These are phyloP conservation scores for Syzygium aromaticum DNA, from an alignment of 345 rosid genomes.

Conservation along the genomic window DNA sequence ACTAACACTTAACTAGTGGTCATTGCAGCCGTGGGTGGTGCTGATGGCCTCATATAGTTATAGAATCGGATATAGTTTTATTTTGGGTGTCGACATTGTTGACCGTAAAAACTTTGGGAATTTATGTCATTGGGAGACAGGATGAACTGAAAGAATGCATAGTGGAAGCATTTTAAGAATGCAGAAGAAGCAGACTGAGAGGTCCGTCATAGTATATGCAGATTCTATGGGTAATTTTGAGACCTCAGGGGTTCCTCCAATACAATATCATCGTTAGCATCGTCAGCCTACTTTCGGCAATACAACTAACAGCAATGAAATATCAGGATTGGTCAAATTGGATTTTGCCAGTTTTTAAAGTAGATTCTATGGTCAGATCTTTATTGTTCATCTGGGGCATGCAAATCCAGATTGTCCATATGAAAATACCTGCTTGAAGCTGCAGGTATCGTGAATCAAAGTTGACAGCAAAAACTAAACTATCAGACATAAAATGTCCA, in stretches of 20 bases:
- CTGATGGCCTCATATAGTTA: not conserved
- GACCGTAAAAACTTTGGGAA: not conserved
- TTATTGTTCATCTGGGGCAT: not conserved
- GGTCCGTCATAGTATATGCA: not conserved
- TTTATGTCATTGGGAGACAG: not conserved
- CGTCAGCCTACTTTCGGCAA: not conserved
- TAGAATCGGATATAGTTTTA: not conserved
- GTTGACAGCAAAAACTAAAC: not conserved
- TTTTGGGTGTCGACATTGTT: not conserved
- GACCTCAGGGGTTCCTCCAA: not conserved
- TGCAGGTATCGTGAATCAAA: not conserved
- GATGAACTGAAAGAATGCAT: not conserved
- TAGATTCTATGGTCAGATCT: not conserved
- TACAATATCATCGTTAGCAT: not conserved
- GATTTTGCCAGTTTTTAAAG: not conserved
- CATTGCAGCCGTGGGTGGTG: not conserved
- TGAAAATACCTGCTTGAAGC: not conserved
- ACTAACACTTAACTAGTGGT: not conserved
- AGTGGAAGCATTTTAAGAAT: not conserved
- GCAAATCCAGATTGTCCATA: not conserved
- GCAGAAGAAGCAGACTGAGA: not conserved
- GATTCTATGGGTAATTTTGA: not conserved
- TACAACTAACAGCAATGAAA: not conserved
- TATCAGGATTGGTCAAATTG: not conserved
- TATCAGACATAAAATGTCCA: not conserved